Evolutionary conservation across 2,329 filamentous ascomycete genomes (phyloP), one percentile per base, ranked within the genome.

Genomic region (Ophiostoma piceae): DNA sequence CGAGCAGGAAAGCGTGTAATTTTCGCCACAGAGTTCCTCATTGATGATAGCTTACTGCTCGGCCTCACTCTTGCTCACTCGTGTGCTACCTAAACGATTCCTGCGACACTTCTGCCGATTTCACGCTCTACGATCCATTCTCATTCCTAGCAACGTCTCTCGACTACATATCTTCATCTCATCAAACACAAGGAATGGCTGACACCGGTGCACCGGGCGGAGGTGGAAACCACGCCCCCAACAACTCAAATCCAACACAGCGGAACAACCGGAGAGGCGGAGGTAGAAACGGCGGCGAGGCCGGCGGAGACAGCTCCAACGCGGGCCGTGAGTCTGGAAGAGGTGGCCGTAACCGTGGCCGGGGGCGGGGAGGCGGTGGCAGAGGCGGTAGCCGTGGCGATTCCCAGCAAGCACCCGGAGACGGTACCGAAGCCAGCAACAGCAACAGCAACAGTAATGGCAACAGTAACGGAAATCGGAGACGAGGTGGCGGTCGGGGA

Each of bases 291-390:
- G 22, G 65, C 37, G 51, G 64, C 11, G 70, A 66, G 14, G 47
- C 60, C n/a, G 64, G 67, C 47, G 66, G 39, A 19, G 62, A 68
- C 22, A 26, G 51, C 11, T 16, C 26, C n/a, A 67, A 65, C 22
- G 9, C 57, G 16, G 79, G 79, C 60, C 77, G 77, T 35, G 74
- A 76, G 39, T 77, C 80, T 75, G 81, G 81, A 47, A 78, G 82
- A 68, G 80, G 80, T 39, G 35, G 62, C n/a, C 62, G 62, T 35
- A 39, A 9, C 70, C 79, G 82, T 47, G 67, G 60, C 19, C 22
- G 69, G 12, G 62, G 35, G 22, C 54, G 51, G 3, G 60, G 66
- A 41, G 54, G 66, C 37, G 54, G 66, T 35, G 80, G 81, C 69
- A 79, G 82, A 3, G 68, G 68, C 9, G 43, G 62, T 2, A 43